Percentiles rank a stretch among this genome's conserved stretches.
These are phyloP conservation scores for Eutypa lata DNA, from an alignment of 2,329 filamentous ascomycete genomes.

Conservation along the genomic window DNA sequence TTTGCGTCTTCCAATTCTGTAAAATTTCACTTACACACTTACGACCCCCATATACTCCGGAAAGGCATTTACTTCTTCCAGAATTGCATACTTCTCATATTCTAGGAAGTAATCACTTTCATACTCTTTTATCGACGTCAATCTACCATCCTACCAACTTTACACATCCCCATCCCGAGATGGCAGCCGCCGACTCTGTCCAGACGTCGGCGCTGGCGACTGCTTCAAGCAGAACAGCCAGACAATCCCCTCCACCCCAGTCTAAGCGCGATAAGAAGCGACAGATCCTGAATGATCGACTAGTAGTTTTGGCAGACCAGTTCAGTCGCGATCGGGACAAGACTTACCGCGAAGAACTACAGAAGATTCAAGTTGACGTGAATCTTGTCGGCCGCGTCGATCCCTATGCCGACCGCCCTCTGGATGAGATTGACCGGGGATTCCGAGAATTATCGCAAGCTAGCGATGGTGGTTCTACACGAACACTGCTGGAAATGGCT, in stretches of 20 bases:
- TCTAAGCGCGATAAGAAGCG: conserved; percentile 73
- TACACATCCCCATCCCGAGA: conserved; percentile 2
- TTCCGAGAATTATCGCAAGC: conserved; percentile 33
- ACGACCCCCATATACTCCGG: too few relatives aligned
- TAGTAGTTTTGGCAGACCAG: conserved; percentile 70
- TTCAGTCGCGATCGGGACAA: conserved; percentile 79
- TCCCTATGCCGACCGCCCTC: conserved; percentile 60
- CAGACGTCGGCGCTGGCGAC: conserved; percentile 16
- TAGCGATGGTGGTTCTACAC: conserved; percentile 37
- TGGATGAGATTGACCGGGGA: conserved; percentile 43
- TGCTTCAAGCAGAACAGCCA: conserved; percentile 10
- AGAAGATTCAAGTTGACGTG: conserved; percentile 69
- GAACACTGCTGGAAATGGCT: conserved; percentile 67
- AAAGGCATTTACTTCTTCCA: too few relatives aligned
- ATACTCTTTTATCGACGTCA: too few relatives aligned
- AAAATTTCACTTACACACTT: too few relatives aligned
- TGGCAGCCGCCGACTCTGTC: conserved; percentile 15
- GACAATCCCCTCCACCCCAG: conserved; percentile 13
- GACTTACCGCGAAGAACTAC: conserved; percentile 84
- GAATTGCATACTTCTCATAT: too few relatives aligned
- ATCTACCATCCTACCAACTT: background rate
- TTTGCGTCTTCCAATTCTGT: too few relatives aligned
- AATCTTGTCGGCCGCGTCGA: conserved; percentile 59
- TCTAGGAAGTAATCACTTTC: too few relatives aligned
- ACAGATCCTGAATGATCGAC: conserved; percentile 75